Percentiles rank a stretch among this genome's conserved stretches.
Evolutionary conservation across 139 green algal genomes (phyloP).

Genomic region (Micractinium conductrix): DNA sequence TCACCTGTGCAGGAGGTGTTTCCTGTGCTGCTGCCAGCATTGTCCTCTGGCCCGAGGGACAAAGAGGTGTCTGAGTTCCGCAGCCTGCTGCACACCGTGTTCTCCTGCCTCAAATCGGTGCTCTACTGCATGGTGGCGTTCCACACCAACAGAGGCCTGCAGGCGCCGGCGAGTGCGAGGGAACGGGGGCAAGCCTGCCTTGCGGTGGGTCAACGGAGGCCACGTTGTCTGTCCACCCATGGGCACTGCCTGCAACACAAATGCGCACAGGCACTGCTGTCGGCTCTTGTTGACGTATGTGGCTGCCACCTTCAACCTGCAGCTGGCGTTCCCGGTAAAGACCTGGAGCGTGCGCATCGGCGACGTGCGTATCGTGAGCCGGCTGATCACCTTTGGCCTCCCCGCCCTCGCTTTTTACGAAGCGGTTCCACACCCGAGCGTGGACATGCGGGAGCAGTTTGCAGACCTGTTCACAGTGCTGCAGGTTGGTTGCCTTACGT

Average conservation of each 20-base stretch:
- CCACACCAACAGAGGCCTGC: slow-evolving; percentile 48
- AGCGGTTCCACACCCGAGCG: neutral
- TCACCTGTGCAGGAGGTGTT: neutral
- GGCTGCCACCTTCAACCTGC: neutral
- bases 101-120: slow-evolving; percentile 55
- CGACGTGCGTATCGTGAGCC: slow-evolving; percentile 42
- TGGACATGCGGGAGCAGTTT: slow-evolving; percentile 79
- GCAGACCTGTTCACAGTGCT: slow-evolving; percentile 85
- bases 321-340: slow-evolving; percentile 36
- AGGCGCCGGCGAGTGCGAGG: neutral
- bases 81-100: slow-evolving; percentile 55
- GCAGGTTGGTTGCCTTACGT: slow-evolving; percentile 25
- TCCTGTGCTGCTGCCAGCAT: slow-evolving; percentile 32
- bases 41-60: slow-evolving; percentile 54
- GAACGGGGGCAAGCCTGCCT: too few species aligned
- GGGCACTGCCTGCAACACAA: neutral
- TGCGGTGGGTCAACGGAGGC: too few species aligned
- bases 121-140: slow-evolving; percentile 46
- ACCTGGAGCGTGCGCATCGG: slow-evolving; percentile 32
- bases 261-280: too few species aligned
- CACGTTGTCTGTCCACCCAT: neutral
- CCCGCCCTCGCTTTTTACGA: slow-evolving; percentile 16
- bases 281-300: neutral
- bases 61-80: slow-evolving; percentile 80
- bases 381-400: slow-evolving; percentile 36